A percentile compares a stretch with the other conserved stretches of the same genome.
Conservation (phyloP, 192 early-diverging fungal species). For the Funneliformis geosporum region DNA sequence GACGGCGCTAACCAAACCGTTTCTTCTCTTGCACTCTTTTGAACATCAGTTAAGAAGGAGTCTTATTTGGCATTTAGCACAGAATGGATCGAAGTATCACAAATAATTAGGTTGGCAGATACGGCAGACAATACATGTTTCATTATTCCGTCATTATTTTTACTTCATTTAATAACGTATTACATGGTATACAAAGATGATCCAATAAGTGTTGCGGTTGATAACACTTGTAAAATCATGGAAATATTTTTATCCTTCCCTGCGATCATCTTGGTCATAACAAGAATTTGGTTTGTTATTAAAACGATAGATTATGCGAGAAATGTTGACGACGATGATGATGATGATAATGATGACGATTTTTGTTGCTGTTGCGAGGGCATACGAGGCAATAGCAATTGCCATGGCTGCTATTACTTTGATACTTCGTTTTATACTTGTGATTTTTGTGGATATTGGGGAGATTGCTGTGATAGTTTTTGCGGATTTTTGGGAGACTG, state of each 20-base stretch:
- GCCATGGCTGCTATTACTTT: too few species aligned
- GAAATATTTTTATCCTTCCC: not conserved
- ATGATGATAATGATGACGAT: not conserved
- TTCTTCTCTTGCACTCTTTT: not conserved
- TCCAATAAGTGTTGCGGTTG: not conserved
- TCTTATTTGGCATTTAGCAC: not conserved
- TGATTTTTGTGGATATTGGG: too few species aligned
- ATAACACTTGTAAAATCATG: not conserved
- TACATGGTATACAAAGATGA: not conserved
- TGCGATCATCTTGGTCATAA: not conserved
- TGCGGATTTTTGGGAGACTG: not conserved
- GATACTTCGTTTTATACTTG: too few species aligned
- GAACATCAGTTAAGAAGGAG: not conserved
- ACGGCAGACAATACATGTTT: not conserved
- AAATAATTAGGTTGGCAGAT: not conserved
- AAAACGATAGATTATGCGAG: not conserved
- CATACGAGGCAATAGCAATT: too few species aligned
- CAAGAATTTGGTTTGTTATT: not conserved
- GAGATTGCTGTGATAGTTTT: too few species aligned
- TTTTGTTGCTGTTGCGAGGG: not conserved
- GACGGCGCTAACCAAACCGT: too few species aligned
- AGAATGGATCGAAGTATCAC: not conserved
- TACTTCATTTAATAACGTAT: not conserved
- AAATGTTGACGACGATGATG: not conserved
- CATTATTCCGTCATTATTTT: not conserved